Conservation (phyloP, 495 filamentous ascomycete genomes). For the Neurospora intermedia region DNA sequence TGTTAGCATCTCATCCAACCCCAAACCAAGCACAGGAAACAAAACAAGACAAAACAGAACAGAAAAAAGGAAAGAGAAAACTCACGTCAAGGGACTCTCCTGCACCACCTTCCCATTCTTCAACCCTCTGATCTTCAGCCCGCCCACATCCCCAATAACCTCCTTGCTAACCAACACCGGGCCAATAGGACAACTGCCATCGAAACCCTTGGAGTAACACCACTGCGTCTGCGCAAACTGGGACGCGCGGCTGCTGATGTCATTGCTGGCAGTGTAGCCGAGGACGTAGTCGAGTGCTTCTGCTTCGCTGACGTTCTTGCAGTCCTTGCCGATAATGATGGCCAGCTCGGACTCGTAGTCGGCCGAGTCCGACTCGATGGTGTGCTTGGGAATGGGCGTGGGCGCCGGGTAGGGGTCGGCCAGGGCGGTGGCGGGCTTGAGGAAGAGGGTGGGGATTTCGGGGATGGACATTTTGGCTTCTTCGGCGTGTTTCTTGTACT, state of each 20-base stretch:
- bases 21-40: not conserved
- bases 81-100: conserved; percentile 39
- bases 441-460: conserved; percentile 33
- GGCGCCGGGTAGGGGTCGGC: conserved; percentile 34
- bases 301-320: conserved; percentile 38
- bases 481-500: conserved; percentile 39
- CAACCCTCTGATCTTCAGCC: conserved; percentile 28
- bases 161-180: conserved; percentile 44
- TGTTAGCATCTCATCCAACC: not conserved
- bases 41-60: not conserved
- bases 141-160: conserved; percentile 29
- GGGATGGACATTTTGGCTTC: conserved; percentile 37
- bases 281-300: conserved; percentile 33
- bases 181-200: conserved; percentile 37
- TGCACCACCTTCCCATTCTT: conserved; percentile 40
- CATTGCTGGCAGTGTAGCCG: conserved; percentile 37
- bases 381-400: conserved; percentile 36
- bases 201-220: conserved; percentile 40
- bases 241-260: conserved; percentile 30
- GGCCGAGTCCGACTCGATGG: conserved; percentile 27
- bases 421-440: conserved; percentile 33
- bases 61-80: not conserved
- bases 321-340: conserved; percentile 35
- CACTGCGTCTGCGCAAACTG: conserved; percentile 39
- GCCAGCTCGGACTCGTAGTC: conserved; percentile 39